Evolutionary conservation across 140 eudicot genomes (phyloP), one percentile per base, ranked within the genome.

Genomic region (Flaveria floridana): DNA sequence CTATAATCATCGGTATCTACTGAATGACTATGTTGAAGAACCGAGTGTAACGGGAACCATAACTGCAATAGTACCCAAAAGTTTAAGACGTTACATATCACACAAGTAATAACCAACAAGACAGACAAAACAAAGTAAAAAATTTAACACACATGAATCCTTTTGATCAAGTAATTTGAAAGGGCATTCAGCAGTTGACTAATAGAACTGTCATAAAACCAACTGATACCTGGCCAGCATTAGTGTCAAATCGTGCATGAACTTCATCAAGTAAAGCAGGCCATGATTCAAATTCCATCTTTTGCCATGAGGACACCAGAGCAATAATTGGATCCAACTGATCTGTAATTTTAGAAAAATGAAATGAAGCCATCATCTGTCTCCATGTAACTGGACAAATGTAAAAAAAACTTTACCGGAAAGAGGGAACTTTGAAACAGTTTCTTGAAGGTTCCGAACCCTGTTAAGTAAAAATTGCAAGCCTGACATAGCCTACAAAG

Each of bases 271-370:
- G 95, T 83, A 88, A 78, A 19, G 92, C 78, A 76, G 88, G 91
- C 97, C 99, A 91, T 62, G 92, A 82, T 48, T 85, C 96, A 52
- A 87, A 84, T 84, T 95, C 99, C 87, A 95, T 81, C 82, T 84
- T 95, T 77, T 91, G 90, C 93, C 93, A 91, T n/a, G 91, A 87
- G 25, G 92, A 95, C 12, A 87, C 89, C 70, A 91, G 82, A 63
- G 62, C 74, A 52, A 84, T 55, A 65, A 95, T 84, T 18, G 95
- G 90, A 44, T 90, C 89, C 16, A 90, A 50, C 56, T 87, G 86
- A 65, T 84, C 97, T 91, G 80, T 46, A 68, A 47, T 19, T 69
- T 69, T 53, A 46, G 18, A 73, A 34, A 34, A 34, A 34, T 34
- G 7, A 4, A 72, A 26, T 65, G 26, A 34, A 52, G 46, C 41